Evolutionary conservation across 2,329 filamentous ascomycete species (phyloP), one percentile per base, ranked within the genome.

Genomic region (Arthrobotrys megalospora): DNA sequence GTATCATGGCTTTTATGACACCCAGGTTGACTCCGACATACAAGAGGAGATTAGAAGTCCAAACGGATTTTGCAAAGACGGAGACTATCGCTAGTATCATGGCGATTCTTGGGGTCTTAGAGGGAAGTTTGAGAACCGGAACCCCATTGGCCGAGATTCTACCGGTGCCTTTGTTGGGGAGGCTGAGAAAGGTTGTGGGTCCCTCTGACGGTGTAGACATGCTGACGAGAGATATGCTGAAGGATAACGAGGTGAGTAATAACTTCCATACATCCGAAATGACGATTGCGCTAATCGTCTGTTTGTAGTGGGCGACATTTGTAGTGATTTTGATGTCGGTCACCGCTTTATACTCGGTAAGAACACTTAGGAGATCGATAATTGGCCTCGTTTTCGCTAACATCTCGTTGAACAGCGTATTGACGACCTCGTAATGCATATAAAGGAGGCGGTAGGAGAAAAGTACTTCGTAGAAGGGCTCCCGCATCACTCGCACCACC

Each of bases 41-140:
- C 1, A 86, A 86, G 48, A 80, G 81, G 1, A 84, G 85, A 0
- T 82, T 88, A 0, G 82, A 83, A 0, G 82, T 80, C 0, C 81
- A 83, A 0, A 82, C 83, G 0, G 86, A 87, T 0, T 81, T 87
- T 0, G 80, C 85, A 0, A 85, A 87, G 34, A 84, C 87, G 14
- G 82, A 83, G 0, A 83, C 83, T n/a, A 85, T 88, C 8, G 86
- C 85, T 2, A 87, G 88, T 32, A 79, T 87, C 63, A 88, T 88
- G 87, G 86, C 86, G 0, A 86, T 88, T 1, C 80, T 88, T 0
- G 83, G 82, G 0, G 84, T 88, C 2, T 81, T 87, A 6, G 86
- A 87, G 60, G 86, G 87, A 62, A 82, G 86, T 1, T 80, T 88
- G 12, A 84, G 85, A 19, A 87, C 86, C 0, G 87, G 86, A 0